These are phyloP conservation scores for Primulina huaijiensis DNA, from an alignment of 257 asterid species.

Conservation along the genomic window DNA sequence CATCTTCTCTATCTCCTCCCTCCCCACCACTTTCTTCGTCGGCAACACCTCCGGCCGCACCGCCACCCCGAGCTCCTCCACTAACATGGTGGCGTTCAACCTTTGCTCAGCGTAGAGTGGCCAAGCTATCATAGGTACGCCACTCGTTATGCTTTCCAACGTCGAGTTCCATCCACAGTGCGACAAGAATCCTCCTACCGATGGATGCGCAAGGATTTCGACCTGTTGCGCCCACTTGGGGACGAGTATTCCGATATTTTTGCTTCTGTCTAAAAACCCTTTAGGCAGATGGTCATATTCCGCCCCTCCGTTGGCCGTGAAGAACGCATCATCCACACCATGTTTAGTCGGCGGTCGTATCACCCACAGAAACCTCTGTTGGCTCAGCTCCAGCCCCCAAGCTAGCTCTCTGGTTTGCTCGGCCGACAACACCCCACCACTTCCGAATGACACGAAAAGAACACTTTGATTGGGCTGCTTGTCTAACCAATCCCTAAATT, in stretches of 20 bases:
- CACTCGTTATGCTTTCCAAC: conserved; percentile 42
- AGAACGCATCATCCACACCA: conserved; percentile 41
- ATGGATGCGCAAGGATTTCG: conserved; percentile 40
- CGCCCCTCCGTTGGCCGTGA: conserved; percentile 20
- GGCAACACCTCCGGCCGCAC: conserved; percentile 43
- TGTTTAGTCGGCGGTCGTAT: conserved; percentile 42
- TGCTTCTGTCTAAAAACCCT: conserved; percentile 40
- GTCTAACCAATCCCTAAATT: conserved; percentile 44
- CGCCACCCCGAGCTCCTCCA: conserved; percentile 55
- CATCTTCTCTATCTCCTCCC: conserved; percentile 51
- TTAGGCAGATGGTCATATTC: conserved; percentile 38
- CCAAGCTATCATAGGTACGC: conserved; percentile 67
- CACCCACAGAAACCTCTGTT: conserved; percentile 63
- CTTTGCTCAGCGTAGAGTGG: conserved; percentile 68
- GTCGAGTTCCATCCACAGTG: conserved; percentile 77
- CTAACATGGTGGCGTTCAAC: conserved; percentile 48
- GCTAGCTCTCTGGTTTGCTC: conserved; percentile 55
- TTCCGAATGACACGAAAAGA: conserved; percentile 57
- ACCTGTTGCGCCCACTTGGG: conserved; percentile 47
- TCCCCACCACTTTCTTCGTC: conserved; percentile 39
- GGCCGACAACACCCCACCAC: conserved; percentile 51
- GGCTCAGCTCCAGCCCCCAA: conserved; percentile 57
- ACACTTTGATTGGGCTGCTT: conserved; percentile 53
- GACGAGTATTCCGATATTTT: conserved; percentile 30
- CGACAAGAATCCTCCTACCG: conserved; percentile 54